Base-by-base conservation (phyloP, 2,329 filamentous ascomycete genomes). In the Calonectria montana region DNA sequence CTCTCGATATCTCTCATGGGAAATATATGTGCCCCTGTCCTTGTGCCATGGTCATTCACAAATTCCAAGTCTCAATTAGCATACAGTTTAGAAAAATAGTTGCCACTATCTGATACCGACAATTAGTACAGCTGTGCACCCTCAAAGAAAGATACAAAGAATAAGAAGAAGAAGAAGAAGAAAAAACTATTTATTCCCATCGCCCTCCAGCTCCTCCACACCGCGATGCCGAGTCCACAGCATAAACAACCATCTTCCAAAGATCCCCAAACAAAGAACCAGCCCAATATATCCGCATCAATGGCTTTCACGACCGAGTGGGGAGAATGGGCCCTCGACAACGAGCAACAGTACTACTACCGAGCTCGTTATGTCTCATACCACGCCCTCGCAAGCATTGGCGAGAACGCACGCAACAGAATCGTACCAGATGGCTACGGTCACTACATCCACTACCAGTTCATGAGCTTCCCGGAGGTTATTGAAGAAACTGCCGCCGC, bases 401-500 rank as follows among this genome's bases (percentile, higher is more conserved):
- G 61, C 16, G 48, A 64, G 18, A 76, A 72, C 35, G 70, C 74
- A 3, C 75, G 74, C 48, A 79, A 76, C 70, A 75, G 69, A 21
- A 69, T 77, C 39, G 69, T 78, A 23, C 69, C 64, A 10, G 69
- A 77, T 18, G 39, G 67, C 8, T 66, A 57, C n/a, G 76, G 75
- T 9, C 61, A 70, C 21, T 78, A 71, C 7, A 72, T 79, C 10
- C 77, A 78, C 41, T 79, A 79, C 31, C 72, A 79, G 31, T 79
- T 77, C 41, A 64, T 71, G 43, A 57, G 72, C 50, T 21, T 75
- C 39, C 69, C 71, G 27, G 75, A 68, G 69, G 1, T 21, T 13
- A 10, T 25, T 7, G 48, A 29, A 2, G 13, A n/a, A 3, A 10
- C 18, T 21, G 50, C n/a, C 23, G 47, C 31, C 23, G 53, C 31